Percentiles rank a stretch among this genome's conserved stretches.
Conservation (phyloP, 768 basidiomycete species). For the Mycena olivaceomarginata region DNA sequence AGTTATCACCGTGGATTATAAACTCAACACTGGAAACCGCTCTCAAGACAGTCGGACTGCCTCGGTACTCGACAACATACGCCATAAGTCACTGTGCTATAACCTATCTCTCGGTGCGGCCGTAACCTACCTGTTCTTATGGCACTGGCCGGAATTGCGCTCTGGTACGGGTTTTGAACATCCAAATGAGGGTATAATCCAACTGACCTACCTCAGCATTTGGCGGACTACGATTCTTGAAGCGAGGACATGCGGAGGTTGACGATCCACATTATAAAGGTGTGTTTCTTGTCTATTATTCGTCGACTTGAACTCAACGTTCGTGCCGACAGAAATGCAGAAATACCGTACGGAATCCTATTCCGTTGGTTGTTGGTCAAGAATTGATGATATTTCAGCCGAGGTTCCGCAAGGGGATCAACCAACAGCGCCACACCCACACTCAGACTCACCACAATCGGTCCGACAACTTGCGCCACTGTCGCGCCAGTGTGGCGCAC, state of each 20-base stretch:
- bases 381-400: conserved; percentile 28
- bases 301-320: background rate
- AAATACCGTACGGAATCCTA: conserved; percentile 59
- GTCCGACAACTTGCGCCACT: no score
- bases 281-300: conserved; percentile 33
- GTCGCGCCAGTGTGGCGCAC: no score
- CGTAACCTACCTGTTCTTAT: conserved; percentile 68
- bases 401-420: no score
- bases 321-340: conserved; percentile 61
- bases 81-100: conserved; percentile 69
- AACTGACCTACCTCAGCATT: conserved; percentile 55
- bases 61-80: conserved; percentile 68
- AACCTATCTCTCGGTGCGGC: conserved; percentile 71
- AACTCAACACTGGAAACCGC: conserved; percentile 54
- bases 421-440: no score
- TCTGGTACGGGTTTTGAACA: conserved; percentile 51
- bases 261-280: conserved; percentile 72
- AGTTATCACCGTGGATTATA: conserved; percentile 62
- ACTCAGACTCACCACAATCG: no score
- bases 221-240: conserved; percentile 62
- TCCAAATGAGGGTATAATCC: background rate
- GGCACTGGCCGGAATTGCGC: conserved; percentile 72
- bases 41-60: conserved; percentile 48
- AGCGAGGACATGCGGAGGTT: conserved; percentile 59
- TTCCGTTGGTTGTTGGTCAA: background rate